phyloP scores from a whole-genome alignment of 2,329 filamentous ascomycete species.

The Neonectria ditissima region DNA sequence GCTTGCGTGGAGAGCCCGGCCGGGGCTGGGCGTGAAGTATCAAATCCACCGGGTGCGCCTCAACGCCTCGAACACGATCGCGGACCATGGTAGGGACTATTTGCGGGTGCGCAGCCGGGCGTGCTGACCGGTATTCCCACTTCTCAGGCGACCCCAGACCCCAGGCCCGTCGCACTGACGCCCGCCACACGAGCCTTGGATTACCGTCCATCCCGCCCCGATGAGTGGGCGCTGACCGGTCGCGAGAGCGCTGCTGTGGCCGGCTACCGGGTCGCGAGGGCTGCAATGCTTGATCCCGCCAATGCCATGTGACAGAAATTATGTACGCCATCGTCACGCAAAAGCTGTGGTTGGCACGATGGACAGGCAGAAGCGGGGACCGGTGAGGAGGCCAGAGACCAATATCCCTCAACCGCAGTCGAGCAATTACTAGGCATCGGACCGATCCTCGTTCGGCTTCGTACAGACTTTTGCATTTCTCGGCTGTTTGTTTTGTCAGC shows the following conservation, averaged over 20 bases:
- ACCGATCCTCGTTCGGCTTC: constrained; percentile 35
- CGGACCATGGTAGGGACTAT: constrained; percentile 19
- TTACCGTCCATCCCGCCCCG: constrained; percentile 7
- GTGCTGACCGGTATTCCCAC: constrained; percentile 26
- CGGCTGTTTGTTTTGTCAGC: background rate
- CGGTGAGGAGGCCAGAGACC: constrained; percentile 43
- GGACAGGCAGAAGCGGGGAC: constrained; percentile 40
- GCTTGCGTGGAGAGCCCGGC: constrained; percentile 23
- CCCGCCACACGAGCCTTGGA: constrained; percentile 18
- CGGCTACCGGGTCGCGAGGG: constrained; percentile 18
- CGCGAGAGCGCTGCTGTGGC: constrained; percentile 23
- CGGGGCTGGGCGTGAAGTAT: constrained; percentile 17
- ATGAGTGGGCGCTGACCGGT: constrained; percentile 36
- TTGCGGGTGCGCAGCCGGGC: constrained; percentile 19
- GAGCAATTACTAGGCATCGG: constrained; percentile 32
- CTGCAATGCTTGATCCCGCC: constrained; percentile 30
- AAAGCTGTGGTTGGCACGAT: constrained; percentile 43
- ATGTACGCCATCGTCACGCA: constrained; percentile 45
- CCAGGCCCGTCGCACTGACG: constrained; percentile 21
- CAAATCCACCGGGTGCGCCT: constrained; percentile 17
- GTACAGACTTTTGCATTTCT: constrained; percentile 22
- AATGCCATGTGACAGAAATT: constrained; percentile 41
- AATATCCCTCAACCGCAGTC: constrained; percentile 34
- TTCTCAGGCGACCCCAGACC: constrained; percentile 23
- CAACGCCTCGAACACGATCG: constrained; percentile 28